A percentile compares a stretch with the other conserved stretches of the same genome.
Evolutionary conservation across 2,329 filamentous ascomycete species (phyloP).

Genomic region (Colletotrichum sojae): DNA sequence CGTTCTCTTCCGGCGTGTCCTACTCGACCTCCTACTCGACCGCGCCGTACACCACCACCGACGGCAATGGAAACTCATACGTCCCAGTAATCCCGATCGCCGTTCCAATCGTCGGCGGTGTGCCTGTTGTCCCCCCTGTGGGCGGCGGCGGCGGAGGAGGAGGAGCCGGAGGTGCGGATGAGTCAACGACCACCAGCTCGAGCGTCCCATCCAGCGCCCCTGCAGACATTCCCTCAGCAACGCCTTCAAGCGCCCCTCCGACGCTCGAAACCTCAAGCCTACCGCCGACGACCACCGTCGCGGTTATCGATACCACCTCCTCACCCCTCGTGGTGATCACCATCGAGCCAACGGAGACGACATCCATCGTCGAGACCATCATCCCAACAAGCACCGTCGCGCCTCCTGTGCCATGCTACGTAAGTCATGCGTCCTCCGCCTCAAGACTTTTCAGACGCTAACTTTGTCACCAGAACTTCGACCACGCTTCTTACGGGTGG

Average conservation of each 20-base stretch:
- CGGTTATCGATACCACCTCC: background rate
- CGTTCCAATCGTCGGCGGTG: slow-evolving; percentile 6
- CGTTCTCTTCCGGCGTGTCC: slow-evolving; percentile 19
- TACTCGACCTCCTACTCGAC: slow-evolving; percentile 15
- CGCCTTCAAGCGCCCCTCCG: background rate
- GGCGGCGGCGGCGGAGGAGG: slow-evolving; percentile 13
- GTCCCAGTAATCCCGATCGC: slow-evolving; percentile 10
- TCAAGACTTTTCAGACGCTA: accelerated
- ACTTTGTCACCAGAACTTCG: background rate
- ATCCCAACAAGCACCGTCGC: slow-evolving; percentile 3
- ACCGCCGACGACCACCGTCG: background rate
- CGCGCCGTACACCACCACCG: slow-evolving; percentile 5
- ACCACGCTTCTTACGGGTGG: slow-evolving; percentile 17
- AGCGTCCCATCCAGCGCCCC: background rate
- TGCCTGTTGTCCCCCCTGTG: background rate
- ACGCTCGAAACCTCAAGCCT: background rate
- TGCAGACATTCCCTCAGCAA: background rate
- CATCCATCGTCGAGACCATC: background rate
- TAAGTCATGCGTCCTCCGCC: background rate
- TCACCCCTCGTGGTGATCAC: slow-evolving; percentile 3
- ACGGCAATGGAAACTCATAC: slow-evolving; percentile 14
- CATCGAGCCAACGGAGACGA: slow-evolving; percentile 1
- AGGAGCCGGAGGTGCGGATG: slow-evolving; percentile 12
- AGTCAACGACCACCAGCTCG: slow-evolving; percentile 6
- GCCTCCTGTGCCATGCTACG: slow-evolving; percentile 25